These are phyloP conservation scores for Leccinum ochraceum DNA, from an alignment of 768 basidiomycete species.

Conservation along the genomic window DNA sequence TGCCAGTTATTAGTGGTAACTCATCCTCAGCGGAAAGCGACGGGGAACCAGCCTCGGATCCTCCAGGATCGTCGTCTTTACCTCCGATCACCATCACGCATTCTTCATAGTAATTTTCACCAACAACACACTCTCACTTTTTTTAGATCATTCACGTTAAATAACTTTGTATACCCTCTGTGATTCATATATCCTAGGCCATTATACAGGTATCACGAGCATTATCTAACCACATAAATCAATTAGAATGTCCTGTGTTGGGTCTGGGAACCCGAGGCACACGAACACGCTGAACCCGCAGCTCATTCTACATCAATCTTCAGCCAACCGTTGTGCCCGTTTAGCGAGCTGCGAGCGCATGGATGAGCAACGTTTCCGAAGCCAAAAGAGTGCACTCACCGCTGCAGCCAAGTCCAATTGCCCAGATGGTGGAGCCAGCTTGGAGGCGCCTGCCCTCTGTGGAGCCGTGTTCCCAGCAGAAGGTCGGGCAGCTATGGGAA, in stretches of 20 bases:
- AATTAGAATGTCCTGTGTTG: slow-evolving; percentile 4
- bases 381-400: slow-evolving; percentile 43
- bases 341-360: slow-evolving; percentile 60
- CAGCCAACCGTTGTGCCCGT: slow-evolving; percentile 67
- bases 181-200: slow-evolving; percentile 18
- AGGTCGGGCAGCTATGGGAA: slow-evolving; percentile 60
- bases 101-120: slow-evolving; percentile 31
- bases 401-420: slow-evolving; percentile 85
- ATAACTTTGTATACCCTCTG: slow-evolving; percentile 28
- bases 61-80: slow-evolving; percentile 18
- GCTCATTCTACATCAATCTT: slow-evolving; percentile 37
- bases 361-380: background rate
- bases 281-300: background rate
- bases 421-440: slow-evolving; percentile 47
- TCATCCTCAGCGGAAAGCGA: slow-evolving; percentile 30
- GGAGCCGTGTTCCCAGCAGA: slow-evolving; percentile 36
- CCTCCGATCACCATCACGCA: slow-evolving; percentile 50
- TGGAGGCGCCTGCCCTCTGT: slow-evolving; percentile 41
- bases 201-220: slow-evolving; percentile 13
- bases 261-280: slow-evolving; percentile 5
- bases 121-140: slow-evolving; percentile 7
- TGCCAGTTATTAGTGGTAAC: slow-evolving; percentile 16
- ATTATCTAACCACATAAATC: slow-evolving; percentile 17
- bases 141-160: slow-evolving; percentile 30
- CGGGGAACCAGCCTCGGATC: slow-evolving; percentile 22